These are phyloP conservation scores for Trypanosomatidae sp. DNA, from an alignment of 208 protist genomes.

Conservation along the genomic window DNA sequence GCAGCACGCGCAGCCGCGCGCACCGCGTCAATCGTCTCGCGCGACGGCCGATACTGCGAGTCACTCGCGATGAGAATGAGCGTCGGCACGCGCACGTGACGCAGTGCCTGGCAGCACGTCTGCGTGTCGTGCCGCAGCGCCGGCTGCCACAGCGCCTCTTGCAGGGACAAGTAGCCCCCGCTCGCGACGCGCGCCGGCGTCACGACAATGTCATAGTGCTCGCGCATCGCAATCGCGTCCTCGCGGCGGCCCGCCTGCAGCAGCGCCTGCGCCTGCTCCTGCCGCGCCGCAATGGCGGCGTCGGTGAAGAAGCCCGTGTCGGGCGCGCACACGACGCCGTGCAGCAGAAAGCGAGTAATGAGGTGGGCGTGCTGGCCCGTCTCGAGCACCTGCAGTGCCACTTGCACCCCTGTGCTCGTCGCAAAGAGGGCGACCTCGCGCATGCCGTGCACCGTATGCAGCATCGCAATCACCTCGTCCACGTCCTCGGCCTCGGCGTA, in stretches of 20 bases:
- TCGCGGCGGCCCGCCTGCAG: constrained; percentile 19
- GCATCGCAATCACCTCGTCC: constrained; percentile 33
- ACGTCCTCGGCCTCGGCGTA: constrained; percentile 54
- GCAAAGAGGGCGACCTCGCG: constrained; percentile 46
- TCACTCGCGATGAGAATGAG: constrained; percentile 46
- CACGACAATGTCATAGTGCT: constrained; percentile 54
- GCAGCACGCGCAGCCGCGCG: constrained; percentile 7
- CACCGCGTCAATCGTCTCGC: constrained; percentile 12
- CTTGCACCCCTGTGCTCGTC: constrained; percentile 62
- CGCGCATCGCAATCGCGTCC: constrained; percentile 24
- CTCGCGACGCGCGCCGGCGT: constrained; percentile 35
- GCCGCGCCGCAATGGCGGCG: constrained; percentile 10
- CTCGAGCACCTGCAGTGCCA: constrained; percentile 37
- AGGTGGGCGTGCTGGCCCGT: constrained; percentile 9
- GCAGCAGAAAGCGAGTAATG: constrained; percentile 48
- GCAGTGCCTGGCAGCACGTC: constrained; percentile 11
- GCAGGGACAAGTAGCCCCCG: constrained; percentile 33
- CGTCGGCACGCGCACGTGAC: constrained; percentile 23
- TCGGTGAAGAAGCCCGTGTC: constrained; percentile 18
- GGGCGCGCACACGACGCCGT: constrained; percentile 37
- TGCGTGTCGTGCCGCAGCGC: constrained; percentile 13
- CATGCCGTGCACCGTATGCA: constrained; percentile 33
- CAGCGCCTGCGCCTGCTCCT: constrained; percentile 14
- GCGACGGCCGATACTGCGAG: constrained; percentile 23
- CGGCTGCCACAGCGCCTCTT: constrained; percentile 66